phyloP scores from a whole-genome alignment of 1,284 basidiomycete species.

The Rhodofomes roseus region DNA sequence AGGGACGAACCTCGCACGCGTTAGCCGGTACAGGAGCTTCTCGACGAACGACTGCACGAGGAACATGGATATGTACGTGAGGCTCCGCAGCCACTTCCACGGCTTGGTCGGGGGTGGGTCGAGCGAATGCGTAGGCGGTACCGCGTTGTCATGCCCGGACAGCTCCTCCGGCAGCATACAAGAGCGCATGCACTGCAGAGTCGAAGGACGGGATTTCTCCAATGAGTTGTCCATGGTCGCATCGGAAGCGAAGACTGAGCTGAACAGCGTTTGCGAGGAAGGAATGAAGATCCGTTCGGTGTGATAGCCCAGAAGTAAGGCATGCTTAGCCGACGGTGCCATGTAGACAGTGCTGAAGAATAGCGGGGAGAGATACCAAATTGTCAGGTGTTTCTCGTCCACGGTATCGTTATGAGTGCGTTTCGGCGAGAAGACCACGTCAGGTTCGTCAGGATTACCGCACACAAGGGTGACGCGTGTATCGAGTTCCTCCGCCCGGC shows the following conservation, averaged over 20 bases:
- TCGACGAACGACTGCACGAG: conserved; percentile 10
- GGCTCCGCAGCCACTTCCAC: conserved; percentile 9
- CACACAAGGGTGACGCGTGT: conserved; percentile 38
- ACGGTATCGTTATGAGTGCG: conserved; percentile 3
- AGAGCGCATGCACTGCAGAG: conserved; percentile 15
- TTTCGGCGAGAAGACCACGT: conserved; percentile 22
- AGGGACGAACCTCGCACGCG: conserved; percentile 21
- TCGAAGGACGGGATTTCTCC: neutral
- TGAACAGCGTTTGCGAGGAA: conserved; percentile 12
- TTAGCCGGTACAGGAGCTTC: conserved; percentile 12
- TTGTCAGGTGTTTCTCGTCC: conserved; percentile 27
- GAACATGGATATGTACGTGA: conserved; percentile 1
- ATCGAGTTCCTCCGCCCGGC: conserved; percentile 30
- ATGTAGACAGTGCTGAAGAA: conserved; percentile 52
- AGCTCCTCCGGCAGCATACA: conserved; percentile 10
- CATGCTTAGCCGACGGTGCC: conserved; percentile 28
- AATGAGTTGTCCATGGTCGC: neutral
- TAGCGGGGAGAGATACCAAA: conserved; percentile 49
- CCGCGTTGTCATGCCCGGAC: neutral
- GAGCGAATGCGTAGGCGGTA: conserved; percentile 14
- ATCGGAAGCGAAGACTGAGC: conserved; percentile 2
- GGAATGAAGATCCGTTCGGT: conserved; percentile 12
- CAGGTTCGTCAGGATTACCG: conserved; percentile 28
- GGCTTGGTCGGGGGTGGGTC: conserved; percentile 8
- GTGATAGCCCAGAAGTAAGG: conserved; percentile 9